Percentiles rank a stretch among this genome's conserved stretches.
These are phyloP conservation scores for Paraleonurus japonicus DNA, from an alignment of 257 asterid species.

Conservation along the genomic window DNA sequence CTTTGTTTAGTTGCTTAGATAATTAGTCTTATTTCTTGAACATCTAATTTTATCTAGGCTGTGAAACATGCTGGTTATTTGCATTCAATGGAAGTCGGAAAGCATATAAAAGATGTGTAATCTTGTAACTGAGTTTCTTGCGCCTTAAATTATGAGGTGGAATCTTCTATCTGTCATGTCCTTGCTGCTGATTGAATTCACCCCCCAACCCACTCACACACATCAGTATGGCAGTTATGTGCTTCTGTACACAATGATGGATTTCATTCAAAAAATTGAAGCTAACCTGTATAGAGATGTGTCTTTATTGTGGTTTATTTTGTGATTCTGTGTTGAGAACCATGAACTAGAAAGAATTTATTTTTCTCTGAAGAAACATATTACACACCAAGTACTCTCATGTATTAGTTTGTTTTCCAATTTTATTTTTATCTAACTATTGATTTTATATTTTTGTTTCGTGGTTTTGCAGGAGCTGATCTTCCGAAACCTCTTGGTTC, in stretches of 20 bases:
- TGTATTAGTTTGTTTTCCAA: background rate
- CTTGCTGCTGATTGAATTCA: background rate
- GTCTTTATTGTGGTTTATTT: constrained; percentile 1
- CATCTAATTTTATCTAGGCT: background rate
- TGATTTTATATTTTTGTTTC: background rate
- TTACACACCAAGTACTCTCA: background rate
- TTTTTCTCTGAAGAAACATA: background rate
- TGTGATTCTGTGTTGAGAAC: background rate
- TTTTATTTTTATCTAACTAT: constrained; percentile 3
- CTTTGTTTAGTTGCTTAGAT: background rate
- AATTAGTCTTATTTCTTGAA: background rate
- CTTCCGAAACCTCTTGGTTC: constrained; percentile 57
- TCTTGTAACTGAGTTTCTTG: constrained; percentile 8
- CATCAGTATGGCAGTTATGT: background rate
- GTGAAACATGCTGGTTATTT: background rate
- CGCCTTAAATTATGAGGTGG: background rate
- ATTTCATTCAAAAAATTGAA: background rate
- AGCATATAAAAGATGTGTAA: background rate
- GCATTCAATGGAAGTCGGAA: background rate
- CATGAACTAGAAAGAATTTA: background rate
- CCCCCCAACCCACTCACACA: background rate
- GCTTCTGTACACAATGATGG: background rate
- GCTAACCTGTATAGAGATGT: background rate
- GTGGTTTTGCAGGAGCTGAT: constrained; percentile 57
- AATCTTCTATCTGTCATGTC: constrained; percentile 6